Base-by-base conservation (phyloP, 169 alveolate species). In the Plasmodium fragile region DNA sequence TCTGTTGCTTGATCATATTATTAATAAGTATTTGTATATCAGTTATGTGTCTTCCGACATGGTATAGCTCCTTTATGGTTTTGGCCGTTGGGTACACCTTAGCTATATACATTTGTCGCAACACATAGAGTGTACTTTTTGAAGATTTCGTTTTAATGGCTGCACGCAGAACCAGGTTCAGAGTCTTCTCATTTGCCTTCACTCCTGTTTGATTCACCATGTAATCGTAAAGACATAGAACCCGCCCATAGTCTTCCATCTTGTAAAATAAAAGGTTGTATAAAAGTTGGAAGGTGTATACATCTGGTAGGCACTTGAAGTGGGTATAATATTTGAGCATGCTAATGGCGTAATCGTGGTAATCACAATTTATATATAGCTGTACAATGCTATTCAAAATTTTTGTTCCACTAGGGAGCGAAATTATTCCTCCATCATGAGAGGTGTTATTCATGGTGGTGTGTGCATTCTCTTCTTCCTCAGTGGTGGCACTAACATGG, bases 21-120 rank as follows among this genome's bases (percentile, higher is more conserved):
- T 85, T 90, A 45, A 96, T 96, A 59, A 94, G 81, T 53, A 79
- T 30, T 93, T 97, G 98, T 10, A 97, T 95, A 5, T 96, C 97
- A 4, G 96, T 81, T 69, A 97, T 94, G 73, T 95, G 95, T 69
- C 97, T 95, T n/a, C 97, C 99, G 13, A 94, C 97, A 32, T 82
- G 92, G 22, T 95, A 97, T 81, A 97, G 92, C 72, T 85, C 95
- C 39, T 82, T 95, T 43, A 95, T 82, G 75, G 96, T 92, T 77
- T 94, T 92, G 5, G 97, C 97, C 1, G 97, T 95, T 1, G 99
- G 99, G 79, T 93, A 96, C 39, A 96, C 92, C 53, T 95, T 93
- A 39, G 93, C 81, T 16, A 79, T 36, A 83, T 92, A 95, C 98
- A 97, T 97, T 25, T 97, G 97, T 13, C 95, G 89, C 41, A 97